These are phyloP conservation scores for Aspergillus novofumigatus DNA, from an alignment of 2,329 filamentous ascomycete species.

Conservation along the genomic window DNA sequence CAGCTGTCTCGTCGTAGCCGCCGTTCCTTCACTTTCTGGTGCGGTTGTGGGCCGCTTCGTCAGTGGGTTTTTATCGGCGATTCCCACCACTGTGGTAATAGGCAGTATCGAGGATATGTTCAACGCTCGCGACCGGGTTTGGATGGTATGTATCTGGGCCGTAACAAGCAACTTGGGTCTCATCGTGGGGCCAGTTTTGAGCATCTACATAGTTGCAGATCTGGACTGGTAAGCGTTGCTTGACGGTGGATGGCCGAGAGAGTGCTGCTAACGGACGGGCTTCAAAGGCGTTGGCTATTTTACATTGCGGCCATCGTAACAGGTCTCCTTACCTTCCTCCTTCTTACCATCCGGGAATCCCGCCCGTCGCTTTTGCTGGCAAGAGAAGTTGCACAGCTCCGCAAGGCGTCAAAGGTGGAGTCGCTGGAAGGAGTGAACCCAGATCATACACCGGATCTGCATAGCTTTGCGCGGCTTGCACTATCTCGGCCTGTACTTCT, in stretches of 20 bases:
- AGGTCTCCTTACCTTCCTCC: slow-evolving; percentile 29
- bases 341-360: slow-evolving; percentile 41
- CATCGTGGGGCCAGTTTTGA: slow-evolving; percentile 43
- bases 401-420: slow-evolving; percentile 21
- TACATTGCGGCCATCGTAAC: slow-evolving; percentile 40
- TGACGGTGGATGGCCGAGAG: neutral
- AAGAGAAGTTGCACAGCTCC: slow-evolving; percentile 28
- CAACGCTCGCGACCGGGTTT: slow-evolving; percentile 43
- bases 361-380: slow-evolving; percentile 43
- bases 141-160: slow-evolving; percentile 46
- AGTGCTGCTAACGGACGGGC: neutral
- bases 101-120: slow-evolving; percentile 51
- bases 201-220: slow-evolving; percentile 36
- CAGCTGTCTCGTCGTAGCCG: slow-evolving; percentile 37
- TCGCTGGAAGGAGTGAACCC: slow-evolving; percentile 34
- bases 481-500: slow-evolving; percentile 41
- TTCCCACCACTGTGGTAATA: slow-evolving; percentile 46
- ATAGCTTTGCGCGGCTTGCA: slow-evolving; percentile 36
- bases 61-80: slow-evolving; percentile 44
- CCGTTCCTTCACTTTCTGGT: slow-evolving; percentile 32
- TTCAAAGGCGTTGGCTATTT: slow-evolving; percentile 44
- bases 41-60: slow-evolving; percentile 42
- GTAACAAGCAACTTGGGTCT: slow-evolving; percentile 42
- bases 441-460: slow-evolving; percentile 36
- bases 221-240: slow-evolving; percentile 34